Evolutionary conservation across 2,329 filamentous ascomycete genomes (phyloP).

Genomic region (Emmonsiellopsis sp.): DNA sequence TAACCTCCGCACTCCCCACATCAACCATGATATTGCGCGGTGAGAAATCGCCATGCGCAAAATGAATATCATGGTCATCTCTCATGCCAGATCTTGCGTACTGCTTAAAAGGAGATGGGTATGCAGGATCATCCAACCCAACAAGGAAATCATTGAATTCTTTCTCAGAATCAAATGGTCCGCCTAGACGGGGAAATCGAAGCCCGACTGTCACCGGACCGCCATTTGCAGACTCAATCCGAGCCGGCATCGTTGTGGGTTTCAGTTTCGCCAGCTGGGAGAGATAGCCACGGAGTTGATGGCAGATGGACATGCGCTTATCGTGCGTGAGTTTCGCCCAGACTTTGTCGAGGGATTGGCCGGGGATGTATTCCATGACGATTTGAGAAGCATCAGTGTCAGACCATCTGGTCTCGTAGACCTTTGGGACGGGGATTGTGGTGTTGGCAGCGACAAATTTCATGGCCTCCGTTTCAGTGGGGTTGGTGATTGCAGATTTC

Average conservation of each 20-base stretch:
- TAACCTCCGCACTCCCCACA: conserved; percentile 6
- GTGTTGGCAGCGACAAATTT: not conserved
- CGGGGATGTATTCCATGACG: conserved; percentile 3
- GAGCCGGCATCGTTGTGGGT: not conserved
- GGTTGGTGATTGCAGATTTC: not conserved
- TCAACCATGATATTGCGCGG: conserved; percentile 14
- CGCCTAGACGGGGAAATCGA: not conserved
- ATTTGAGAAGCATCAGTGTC: not conserved
- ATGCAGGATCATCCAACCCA: not conserved
- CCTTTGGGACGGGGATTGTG: not conserved
- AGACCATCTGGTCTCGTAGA: not conserved
- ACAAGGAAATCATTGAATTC: conserved; percentile 7
- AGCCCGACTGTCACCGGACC: not conserved
- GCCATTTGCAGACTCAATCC: conserved; percentile 2
- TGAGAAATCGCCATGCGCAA: conserved; percentile 14
- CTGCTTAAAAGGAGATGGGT: not conserved
- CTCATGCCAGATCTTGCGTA: not conserved
- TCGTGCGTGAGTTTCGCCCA: conserved; percentile 5
- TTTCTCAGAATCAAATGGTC: conserved; percentile 5
- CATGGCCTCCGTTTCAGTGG: not conserved
- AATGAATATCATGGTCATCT: conserved; percentile 6
- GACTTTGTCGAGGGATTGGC: conserved; percentile 4
- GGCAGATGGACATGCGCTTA: conserved; percentile 2
- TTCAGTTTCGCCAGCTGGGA: conserved; percentile 4
- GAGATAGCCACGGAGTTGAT: conserved; percentile 7